phyloP scores from a whole-genome alignment of 2,329 filamentous ascomycete genomes.

The Beauveria australis region DNA sequence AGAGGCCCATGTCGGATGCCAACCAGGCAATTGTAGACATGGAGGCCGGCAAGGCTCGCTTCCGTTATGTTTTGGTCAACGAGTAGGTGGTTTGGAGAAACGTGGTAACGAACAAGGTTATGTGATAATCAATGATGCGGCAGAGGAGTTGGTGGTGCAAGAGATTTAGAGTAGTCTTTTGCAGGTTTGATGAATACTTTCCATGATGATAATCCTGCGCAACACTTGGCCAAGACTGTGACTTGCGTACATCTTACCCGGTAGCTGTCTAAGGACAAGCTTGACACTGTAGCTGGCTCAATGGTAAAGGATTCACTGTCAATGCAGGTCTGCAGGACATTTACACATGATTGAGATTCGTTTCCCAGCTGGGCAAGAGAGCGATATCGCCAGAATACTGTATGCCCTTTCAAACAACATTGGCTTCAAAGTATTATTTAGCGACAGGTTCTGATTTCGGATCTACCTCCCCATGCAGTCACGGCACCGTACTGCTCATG shows the following conservation, averaged over 20 bases:
- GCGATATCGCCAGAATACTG: too few relatives aligned
- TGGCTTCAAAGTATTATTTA: too few relatives aligned
- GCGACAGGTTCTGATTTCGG: too few relatives aligned
- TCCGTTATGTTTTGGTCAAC: slow-evolving; percentile 34
- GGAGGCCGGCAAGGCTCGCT: slow-evolving; percentile 40
- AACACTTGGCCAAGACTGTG: not conserved
- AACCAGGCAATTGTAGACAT: slow-evolving; percentile 46
- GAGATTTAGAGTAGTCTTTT: not conserved
- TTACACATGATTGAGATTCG: too few relatives aligned
- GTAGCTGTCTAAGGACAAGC: too few relatives aligned
- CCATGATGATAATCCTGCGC: not conserved
- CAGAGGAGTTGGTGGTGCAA: not conserved
- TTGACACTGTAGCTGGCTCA: too few relatives aligned
- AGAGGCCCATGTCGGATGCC: slow-evolving; percentile 41
- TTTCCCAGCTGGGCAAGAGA: too few relatives aligned
- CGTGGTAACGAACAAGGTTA: not conserved
- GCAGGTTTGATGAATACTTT: not conserved
- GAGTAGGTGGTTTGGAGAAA: not conserved
- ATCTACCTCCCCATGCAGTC: not conserved
- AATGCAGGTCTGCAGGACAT: too few relatives aligned
- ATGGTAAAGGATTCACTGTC: too few relatives aligned
- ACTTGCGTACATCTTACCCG: too few relatives aligned
- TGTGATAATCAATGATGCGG: not conserved
- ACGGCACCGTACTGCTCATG: not conserved
- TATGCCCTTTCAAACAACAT: too few relatives aligned